phyloP scores from a whole-genome alignment of 768 basidiomycete genomes.

The Royoungia palumana region DNA sequence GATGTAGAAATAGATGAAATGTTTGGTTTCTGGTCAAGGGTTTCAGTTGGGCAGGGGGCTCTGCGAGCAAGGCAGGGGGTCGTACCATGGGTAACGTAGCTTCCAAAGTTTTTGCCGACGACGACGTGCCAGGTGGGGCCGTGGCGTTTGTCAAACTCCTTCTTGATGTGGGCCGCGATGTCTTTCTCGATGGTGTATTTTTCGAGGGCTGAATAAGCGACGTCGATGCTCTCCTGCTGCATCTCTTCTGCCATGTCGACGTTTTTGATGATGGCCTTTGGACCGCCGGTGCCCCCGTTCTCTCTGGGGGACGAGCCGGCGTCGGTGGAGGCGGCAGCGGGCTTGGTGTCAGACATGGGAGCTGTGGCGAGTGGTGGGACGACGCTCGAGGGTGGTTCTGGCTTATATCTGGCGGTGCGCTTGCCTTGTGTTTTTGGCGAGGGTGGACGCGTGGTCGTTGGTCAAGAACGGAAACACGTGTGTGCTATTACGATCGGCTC shows the following conservation, averaged over 20 bases:
- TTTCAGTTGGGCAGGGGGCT: slow-evolving; percentile 8
- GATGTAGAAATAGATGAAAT: slow-evolving; percentile 99
- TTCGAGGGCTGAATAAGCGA: slow-evolving; percentile 80
- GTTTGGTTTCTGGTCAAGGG: slow-evolving; percentile 76
- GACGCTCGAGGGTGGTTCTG: neutral
- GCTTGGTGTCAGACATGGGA: slow-evolving; percentile 60
- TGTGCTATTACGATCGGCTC: slow-evolving; percentile 4
- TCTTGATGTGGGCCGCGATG: slow-evolving; percentile 97
- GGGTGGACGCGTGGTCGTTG: slow-evolving; percentile 16
- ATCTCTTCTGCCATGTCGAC: slow-evolving; percentile 97
- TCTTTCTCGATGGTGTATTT: slow-evolving; percentile 97
- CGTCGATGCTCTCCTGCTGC: slow-evolving; percentile 92
- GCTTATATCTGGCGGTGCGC: slow-evolving; percentile 22
- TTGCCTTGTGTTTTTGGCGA: slow-evolving; percentile 30
- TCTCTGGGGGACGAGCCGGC: slow-evolving; percentile 43
- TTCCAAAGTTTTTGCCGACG: slow-evolving; percentile 98
- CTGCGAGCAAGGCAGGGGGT: neutral
- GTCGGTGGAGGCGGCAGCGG: slow-evolving; percentile 55
- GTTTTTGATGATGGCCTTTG: slow-evolving; percentile 92
- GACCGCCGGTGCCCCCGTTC: slow-evolving; percentile 36
- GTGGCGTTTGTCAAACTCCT: slow-evolving; percentile 91
- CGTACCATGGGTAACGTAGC: slow-evolving; percentile 95
- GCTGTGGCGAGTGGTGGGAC: neutral
- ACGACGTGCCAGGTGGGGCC: slow-evolving; percentile 98
- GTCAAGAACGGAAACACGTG: slow-evolving; percentile 19